Base-by-base conservation (phyloP, 179 eudicot species). In the Corrigiola litoralis region DNA sequence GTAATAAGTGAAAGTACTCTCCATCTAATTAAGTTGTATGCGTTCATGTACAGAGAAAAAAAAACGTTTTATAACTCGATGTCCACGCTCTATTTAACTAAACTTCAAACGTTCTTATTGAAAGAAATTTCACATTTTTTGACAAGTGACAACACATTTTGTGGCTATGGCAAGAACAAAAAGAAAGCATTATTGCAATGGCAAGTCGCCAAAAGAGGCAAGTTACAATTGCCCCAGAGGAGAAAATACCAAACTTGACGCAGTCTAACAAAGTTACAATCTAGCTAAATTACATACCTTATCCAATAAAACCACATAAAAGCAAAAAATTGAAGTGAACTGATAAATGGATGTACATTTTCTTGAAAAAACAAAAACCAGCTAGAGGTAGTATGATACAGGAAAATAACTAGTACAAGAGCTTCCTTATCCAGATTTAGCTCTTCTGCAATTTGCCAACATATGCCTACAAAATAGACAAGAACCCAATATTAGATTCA, bases 401-500 rank as follows among this genome's bases (percentile, higher is more conserved):
- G 6, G 33, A 55, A 41, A 63, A 68, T 55, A 40, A 57, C 6
- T 14, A 31, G 23, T 12, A 21, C 32, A 58, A 33, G 23, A 4
- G 3, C 17, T 23, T 40, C 61, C 3, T 16, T 56, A 28, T 47
- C 63, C 66, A 33, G 31, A 9, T 42, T 77, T 58, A 67, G 65
- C 44, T 68, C 72, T 81, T 84, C 65, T 74, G 77, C 65, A 54
- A 67, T 73, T 79, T 84, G 56, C 79, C 92, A 62, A 84, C 81
- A 48, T 88, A 86, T 29, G 92, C 96, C 92, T 86, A 87, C 83
- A 67, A 57, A 51, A 59, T 33, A 67, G 44, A 32, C 16, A 20
- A 40, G 4, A 24, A 31, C 27, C 51, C 13, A 13, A 24, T 6
- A 55, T 4, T 28, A 46, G 45, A 40, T 52, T 53, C 38, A 45